Evolutionary conservation across 768 basidiomycete genomes (phyloP).

Genomic region (Rubroboletus satanas): DNA sequence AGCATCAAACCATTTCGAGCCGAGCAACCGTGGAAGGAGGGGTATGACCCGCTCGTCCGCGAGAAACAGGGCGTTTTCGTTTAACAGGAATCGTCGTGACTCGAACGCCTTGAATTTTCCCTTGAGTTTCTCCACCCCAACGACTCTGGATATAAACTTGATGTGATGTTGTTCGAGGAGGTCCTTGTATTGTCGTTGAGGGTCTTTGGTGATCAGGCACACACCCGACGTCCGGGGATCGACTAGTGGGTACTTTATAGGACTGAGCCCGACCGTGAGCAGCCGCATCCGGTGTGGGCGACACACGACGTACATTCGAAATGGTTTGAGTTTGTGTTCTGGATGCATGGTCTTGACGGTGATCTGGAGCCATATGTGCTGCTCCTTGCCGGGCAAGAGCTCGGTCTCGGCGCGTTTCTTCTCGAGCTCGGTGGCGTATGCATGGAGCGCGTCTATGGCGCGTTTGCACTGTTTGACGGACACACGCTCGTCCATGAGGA

Average conservation of each 20-base stretch:
- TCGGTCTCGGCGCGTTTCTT: slow-evolving; percentile 67
- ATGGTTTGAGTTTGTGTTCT: slow-evolving; percentile 73
- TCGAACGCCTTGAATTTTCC: slow-evolving; percentile 89
- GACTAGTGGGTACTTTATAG: slow-evolving; percentile 75
- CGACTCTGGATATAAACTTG: slow-evolving; percentile 88
- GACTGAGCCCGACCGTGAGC: slow-evolving; percentile 34
- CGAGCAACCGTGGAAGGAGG: slow-evolving; percentile 82
- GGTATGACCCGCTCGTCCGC: slow-evolving; percentile 89
- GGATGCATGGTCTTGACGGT: slow-evolving; percentile 80
- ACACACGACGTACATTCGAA: slow-evolving; percentile 64
- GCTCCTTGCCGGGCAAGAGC: slow-evolving; percentile 73
- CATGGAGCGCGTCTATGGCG: slow-evolving; percentile 76
- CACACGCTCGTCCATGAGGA: slow-evolving; percentile 71
- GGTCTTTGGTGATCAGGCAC: slow-evolving; percentile 93
- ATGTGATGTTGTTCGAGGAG: slow-evolving; percentile 73
- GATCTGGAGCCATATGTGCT: slow-evolving; percentile 85
- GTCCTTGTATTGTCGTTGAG: slow-evolving; percentile 95
- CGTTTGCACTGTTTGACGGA: slow-evolving; percentile 67
- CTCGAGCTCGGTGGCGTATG: slow-evolving; percentile 62
- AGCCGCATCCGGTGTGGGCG: not conserved
- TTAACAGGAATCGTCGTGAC: slow-evolving; percentile 75
- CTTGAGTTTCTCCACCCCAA: slow-evolving; percentile 87
- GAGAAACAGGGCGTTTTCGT: slow-evolving; percentile 89
- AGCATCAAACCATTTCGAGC: slow-evolving; percentile 87
- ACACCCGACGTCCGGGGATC: slow-evolving; percentile 79